Base-by-base conservation (phyloP, 129 eudicot species). In the Mikania micrantha region DNA sequence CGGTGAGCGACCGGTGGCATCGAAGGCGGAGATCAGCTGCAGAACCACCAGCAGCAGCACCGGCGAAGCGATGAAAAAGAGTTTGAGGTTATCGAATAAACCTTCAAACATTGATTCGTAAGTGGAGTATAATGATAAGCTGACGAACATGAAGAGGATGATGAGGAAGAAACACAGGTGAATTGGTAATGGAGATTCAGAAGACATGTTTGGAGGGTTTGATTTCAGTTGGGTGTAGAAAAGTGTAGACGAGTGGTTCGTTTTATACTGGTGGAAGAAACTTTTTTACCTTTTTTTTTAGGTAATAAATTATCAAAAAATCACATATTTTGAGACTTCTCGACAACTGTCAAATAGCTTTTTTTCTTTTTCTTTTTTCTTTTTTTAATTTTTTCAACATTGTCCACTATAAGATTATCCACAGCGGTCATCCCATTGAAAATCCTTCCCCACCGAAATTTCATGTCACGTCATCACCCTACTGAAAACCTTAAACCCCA, bases 101-200 rank as follows among this genome's bases (percentile, higher is more conserved):
- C 90, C 95, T 61, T 88, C 98, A 34, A 83, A 84, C 40, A 86
- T 44, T 8, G 96, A 80, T 56, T 88, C 98, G 44, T 84, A 88
- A 67, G n/a, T 82, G 54, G 85, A 60, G 87, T 88, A 92, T 95
- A 95, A 88, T 67, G 96, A 85, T 58, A 88, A 76, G 29, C 91
- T 82, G 11, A 92, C 77, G 60, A 92, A 86, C 76, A 70, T 76
- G 83, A 85, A 85, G 38, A 92, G 82, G 19, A 84, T 81, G 63
- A 48, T 66, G 34, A 92, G 76, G 74, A 92, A 79, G 81, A 82
- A 84, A 32, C 94, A 85, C 11, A 92, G 74, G 66, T 92, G 98
- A 5, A 88, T 42, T 0, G 98, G 91, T 29, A 85, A 39, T 19
- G 87, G 76, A 19, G 91, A 38, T 47, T 79, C 83, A 41, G 87